Conservation (phyloP, 106 monocot genomes). For the Allium fistulosum region DNA sequence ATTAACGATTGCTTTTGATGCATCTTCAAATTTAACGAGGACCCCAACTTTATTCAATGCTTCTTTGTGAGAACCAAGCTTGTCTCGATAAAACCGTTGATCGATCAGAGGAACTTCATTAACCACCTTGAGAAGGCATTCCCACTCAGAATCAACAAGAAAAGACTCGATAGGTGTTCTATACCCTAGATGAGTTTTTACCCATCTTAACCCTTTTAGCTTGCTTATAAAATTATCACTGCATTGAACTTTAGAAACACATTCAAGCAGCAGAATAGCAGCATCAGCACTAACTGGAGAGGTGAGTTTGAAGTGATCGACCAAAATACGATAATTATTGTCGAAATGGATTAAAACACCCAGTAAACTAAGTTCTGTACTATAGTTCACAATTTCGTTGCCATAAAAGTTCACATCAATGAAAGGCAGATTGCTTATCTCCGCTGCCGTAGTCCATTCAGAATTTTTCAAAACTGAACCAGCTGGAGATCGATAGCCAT, state of each 20-base stretch:
- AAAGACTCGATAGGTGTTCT: slow-evolving; percentile 17
- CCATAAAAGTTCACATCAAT: slow-evolving; percentile 34
- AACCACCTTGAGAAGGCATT: slow-evolving; percentile 25
- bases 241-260: slow-evolving; percentile 12
- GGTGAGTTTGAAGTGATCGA: slow-evolving; percentile 12
- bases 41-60: slow-evolving; percentile 34
- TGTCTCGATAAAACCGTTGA: slow-evolving; percentile 21
- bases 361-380: slow-evolving; percentile 31
- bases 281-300: slow-evolving; percentile 9
- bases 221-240: slow-evolving; percentile 8
- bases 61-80: slow-evolving; percentile 18
- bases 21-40: slow-evolving; percentile 14
- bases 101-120: slow-evolving; percentile 30
- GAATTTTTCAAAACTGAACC: slow-evolving; percentile 22
- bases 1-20: slow-evolving; percentile 19
- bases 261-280: slow-evolving; percentile 20
- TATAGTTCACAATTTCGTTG: slow-evolving; percentile 13
- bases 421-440: slow-evolving; percentile 25
- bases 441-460: slow-evolving; percentile 21
- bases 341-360: slow-evolving; percentile 17
- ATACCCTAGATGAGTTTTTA: slow-evolving; percentile 38
- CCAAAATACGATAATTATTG: slow-evolving; percentile 11
- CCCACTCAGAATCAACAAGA: slow-evolving; percentile 25
- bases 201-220: slow-evolving; percentile 16
- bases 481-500: slow-evolving; percentile 18